Percentiles rank a stretch among this genome's conserved stretches.
Conservation (phyloP, 768 basidiomycete species). For the Mycena leptocephala region DNA sequence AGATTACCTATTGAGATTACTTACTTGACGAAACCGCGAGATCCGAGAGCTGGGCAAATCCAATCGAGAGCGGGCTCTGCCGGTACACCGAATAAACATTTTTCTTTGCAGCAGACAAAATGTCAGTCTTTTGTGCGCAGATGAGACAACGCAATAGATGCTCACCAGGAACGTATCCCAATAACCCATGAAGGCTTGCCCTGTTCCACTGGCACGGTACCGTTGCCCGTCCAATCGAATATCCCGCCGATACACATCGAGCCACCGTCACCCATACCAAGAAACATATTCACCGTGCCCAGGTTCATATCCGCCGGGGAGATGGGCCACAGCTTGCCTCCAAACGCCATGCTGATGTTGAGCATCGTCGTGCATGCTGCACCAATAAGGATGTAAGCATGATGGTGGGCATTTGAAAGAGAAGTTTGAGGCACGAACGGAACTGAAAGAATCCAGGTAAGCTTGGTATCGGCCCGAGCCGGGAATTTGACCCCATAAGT, state of each 20-base stretch:
- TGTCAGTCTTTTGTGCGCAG: too few species aligned
- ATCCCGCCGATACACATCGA: conserved; percentile 74
- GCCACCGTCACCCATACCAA: conserved; percentile 61
- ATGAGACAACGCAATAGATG: conserved; percentile 6
- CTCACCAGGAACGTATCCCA: conserved; percentile 83
- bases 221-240: conserved; percentile 75
- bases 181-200: conserved; percentile 73
- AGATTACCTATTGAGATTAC: too few species aligned
- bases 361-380: conserved; percentile 79
- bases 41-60: too few species aligned
- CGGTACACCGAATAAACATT: too few species aligned
- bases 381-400: neutral
- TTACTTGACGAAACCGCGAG: too few species aligned
- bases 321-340: conserved; percentile 86
- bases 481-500: conserved; percentile 78
- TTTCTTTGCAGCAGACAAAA: too few species aligned
- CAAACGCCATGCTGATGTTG: conserved; percentile 79
- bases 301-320: conserved; percentile 81
- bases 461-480: conserved; percentile 57
- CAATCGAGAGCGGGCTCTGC: too few species aligned
- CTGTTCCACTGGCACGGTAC: conserved; percentile 54
- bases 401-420: neutral
- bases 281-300: neutral
- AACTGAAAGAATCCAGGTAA: conserved; percentile 82
- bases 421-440: conserved; percentile 64